phyloP scores from a whole-genome alignment of 352 stramenopile species.

The Globisporangium nagaii region DNA sequence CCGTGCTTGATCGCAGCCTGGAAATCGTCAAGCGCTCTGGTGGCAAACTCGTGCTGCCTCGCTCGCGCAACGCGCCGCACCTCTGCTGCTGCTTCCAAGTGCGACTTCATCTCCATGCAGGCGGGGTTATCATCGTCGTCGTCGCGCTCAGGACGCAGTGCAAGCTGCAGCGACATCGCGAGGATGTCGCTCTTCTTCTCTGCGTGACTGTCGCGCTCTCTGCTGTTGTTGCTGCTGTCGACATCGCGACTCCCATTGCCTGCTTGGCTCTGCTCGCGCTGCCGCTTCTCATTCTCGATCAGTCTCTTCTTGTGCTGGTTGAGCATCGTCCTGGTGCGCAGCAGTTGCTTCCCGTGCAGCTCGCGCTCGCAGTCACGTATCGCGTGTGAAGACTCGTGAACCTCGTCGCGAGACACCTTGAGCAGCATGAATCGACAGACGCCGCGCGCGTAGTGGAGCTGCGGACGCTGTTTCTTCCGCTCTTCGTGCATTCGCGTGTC shows the following conservation, averaged over 20 bases:
- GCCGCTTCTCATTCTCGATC: neutral
- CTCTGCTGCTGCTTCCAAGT: slow-evolving; percentile 2
- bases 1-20: slow-evolving; percentile 16
- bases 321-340: neutral
- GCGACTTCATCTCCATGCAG: neutral
- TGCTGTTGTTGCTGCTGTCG: neutral
- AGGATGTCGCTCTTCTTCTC: neutral
- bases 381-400: slow-evolving; percentile 14
- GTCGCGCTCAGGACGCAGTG: neutral
- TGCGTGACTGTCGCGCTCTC: neutral
- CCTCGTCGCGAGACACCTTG: slow-evolving; percentile 9
- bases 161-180: too few species aligned
- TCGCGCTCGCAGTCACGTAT: slow-evolving; percentile 17
- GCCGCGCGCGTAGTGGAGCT: slow-evolving; percentile 34
- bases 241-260: too few species aligned
- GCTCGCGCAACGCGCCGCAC: slow-evolving; percentile 8
- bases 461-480: slow-evolving; percentile 14
- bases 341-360: slow-evolving; percentile 11
- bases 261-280: neutral
- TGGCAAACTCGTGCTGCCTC: slow-evolving; percentile 8
- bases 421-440: slow-evolving; percentile 42
- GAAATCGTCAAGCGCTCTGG: slow-evolving; percentile 28
- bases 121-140: neutral
- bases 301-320: neutral
- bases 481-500: slow-evolving; percentile 13